Base-by-base conservation (phyloP, 129 eudicot species). In the Cynara cardunculus region DNA sequence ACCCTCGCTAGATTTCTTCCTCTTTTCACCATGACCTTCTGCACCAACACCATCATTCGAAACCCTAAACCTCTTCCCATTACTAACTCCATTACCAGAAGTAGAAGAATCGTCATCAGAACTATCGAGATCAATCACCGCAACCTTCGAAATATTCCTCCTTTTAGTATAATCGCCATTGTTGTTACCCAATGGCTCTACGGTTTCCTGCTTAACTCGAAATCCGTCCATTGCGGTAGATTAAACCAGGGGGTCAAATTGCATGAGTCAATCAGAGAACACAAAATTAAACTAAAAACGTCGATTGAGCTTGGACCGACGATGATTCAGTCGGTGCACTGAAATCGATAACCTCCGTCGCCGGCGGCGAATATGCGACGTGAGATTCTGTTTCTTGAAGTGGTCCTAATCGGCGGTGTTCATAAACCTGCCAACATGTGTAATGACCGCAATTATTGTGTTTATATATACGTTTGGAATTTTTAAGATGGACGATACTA, bases 51-150 rank as follows among this genome's bases (percentile, higher is more conserved):
- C 84, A 19, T 49, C 79, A 37, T 14, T 66, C 22, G 80, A 85
- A 41, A 32, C 79, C 83, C 82, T 77, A 76, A 76, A 28, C 75
- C 85, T 32, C 27, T 87, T 72, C 3, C 82, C 81, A n/a, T 70
- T 64, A 56, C 56, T 72, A 56, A 39, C 68, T 67, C 46, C 80
- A 26, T 34, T 37, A 18, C 65, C 79, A 19, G 78, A 77, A 71
- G 68, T 65, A 44, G 80, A 83, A 18, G 78, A 78, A 28, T 80
- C 84, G 16, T 84, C 87, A 46, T 80, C 88, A 70, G 87, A 81
- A 53, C 83, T 84, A 18, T 80, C 73, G 46, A 85, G 85, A 59
- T 90, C 87, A 69, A 90, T 86, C 12, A 90, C 70, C 28, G 77
- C 6, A 22, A 14, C 18, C 4, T 72, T 35, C 62, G 75, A 73